phyloP scores from a whole-genome alignment of 345 rosid genomes.

The Kernera saxatilis region DNA sequence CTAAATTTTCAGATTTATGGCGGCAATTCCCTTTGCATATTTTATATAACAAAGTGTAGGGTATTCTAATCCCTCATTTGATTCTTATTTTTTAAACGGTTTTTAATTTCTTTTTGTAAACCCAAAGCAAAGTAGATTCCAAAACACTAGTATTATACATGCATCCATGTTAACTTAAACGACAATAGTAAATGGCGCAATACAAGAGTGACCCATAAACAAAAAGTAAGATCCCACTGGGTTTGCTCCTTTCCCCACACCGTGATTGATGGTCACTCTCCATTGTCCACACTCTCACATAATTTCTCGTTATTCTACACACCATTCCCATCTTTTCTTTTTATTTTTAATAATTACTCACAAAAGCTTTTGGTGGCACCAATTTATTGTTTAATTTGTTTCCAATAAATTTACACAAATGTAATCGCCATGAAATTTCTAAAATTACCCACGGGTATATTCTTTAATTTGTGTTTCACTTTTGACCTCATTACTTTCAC shows the following conservation, averaged over 20 bases:
- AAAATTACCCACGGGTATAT: not conserved
- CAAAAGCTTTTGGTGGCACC: not conserved
- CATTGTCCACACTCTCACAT: slow-evolving; percentile 16
- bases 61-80: not conserved
- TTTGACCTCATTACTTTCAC: slow-evolving; percentile 4
- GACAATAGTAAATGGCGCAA: not conserved
- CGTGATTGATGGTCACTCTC: slow-evolving; percentile 26
- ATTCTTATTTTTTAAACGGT: not conserved
- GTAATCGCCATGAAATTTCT: not conserved
- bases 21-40: not conserved
- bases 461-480: not conserved
- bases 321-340: slow-evolving; percentile 13
- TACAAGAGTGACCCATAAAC: slow-evolving; percentile 7
- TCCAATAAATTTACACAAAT: not conserved
- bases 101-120: not conserved
- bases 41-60: not conserved
- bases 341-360: not conserved
- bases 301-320: slow-evolving; percentile 10
- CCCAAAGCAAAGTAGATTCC: not conserved
- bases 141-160: not conserved
- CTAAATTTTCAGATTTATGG: not conserved
- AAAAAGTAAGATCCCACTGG: slow-evolving; percentile 9
- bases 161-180: not conserved
- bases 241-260: slow-evolving; percentile 18
- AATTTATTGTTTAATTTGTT: not conserved